A percentile compares a stretch with the other conserved stretches of the same genome.
Evolutionary conservation across 2,329 filamentous ascomycete species (phyloP).

Genomic region (Penicillium expansum): DNA sequence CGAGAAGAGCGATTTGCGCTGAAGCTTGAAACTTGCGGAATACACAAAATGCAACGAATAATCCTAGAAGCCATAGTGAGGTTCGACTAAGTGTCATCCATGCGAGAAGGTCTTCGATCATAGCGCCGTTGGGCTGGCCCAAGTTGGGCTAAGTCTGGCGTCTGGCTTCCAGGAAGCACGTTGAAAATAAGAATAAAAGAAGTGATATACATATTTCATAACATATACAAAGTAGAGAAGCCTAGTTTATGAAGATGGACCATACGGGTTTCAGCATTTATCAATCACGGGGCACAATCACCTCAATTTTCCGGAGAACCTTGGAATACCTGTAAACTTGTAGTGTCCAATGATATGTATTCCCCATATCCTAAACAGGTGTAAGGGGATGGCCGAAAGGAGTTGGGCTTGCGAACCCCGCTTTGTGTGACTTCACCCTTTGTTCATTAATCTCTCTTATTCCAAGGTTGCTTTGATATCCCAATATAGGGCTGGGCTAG

Average conservation of each 20-base stretch:
- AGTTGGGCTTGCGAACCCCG: constrained; percentile 7
- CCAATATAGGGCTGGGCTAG: not conserved
- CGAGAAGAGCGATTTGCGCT: constrained; percentile 33
- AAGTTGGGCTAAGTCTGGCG: not conserved
- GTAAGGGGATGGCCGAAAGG: not conserved
- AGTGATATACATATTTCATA: not conserved
- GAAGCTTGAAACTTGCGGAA: constrained; percentile 31
- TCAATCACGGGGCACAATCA: not conserved
- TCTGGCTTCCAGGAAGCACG: not conserved
- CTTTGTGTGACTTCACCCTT: constrained; percentile 1
- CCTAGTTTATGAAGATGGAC: not conserved
- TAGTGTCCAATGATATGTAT: not conserved
- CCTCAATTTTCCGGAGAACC: not conserved
- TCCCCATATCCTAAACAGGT: not conserved
- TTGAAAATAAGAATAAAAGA: not conserved
- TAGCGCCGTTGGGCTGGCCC: constrained; percentile 29
- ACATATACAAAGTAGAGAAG: not conserved
- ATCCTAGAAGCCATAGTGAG: constrained; percentile 38
- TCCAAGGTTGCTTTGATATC: not conserved
- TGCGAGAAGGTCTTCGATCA: constrained; percentile 49
- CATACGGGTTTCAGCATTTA: not conserved
- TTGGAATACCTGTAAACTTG: not conserved
- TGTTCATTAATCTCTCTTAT: not conserved
- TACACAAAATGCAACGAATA: constrained; percentile 40
- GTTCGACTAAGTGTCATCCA: constrained; percentile 46